These are phyloP conservation scores for Eurotiales sp. DNA, from an alignment of 2,329 filamentous ascomycete genomes.

Conservation along the genomic window DNA sequence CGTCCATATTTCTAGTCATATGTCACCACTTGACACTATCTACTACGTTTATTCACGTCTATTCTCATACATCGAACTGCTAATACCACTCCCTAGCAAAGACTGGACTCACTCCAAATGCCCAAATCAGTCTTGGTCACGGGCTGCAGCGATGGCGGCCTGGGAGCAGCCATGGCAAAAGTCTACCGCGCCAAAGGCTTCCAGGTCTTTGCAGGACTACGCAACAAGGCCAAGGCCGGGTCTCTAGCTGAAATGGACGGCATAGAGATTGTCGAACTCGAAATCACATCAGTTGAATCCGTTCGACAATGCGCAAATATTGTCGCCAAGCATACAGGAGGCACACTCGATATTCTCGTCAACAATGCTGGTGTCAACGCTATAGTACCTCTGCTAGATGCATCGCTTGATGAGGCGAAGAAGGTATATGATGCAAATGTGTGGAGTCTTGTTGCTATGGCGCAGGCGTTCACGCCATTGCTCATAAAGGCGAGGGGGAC, in stretches of 20 bases:
- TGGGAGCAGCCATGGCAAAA: conserved; percentile 32
- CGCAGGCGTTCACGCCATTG: conserved; percentile 33
- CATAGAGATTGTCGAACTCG: conserved; percentile 17
- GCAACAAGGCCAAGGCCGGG: conserved; percentile 23
- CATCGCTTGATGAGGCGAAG: conserved; percentile 27
- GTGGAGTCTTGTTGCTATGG: conserved; percentile 30
- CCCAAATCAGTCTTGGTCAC: conserved; percentile 29
- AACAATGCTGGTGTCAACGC: conserved; percentile 23
- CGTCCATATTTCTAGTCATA: too few relatives aligned
- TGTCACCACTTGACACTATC: too few relatives aligned
- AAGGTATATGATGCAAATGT: conserved; percentile 35
- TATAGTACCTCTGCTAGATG: conserved; percentile 28
- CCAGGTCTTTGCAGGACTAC: conserved; percentile 35
- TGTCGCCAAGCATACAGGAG: conserved; percentile 5
- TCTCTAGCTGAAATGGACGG: conserved; percentile 10
- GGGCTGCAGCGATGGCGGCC: conserved; percentile 33
- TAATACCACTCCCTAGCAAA: too few relatives aligned
- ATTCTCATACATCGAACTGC: too few relatives aligned
- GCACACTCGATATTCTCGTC: conserved; percentile 23
- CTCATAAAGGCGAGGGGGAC: conserved; percentile 16
- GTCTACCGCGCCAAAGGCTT: conserved; percentile 29
- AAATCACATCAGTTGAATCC: conserved; percentile 17
- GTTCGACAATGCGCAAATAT: conserved; percentile 11
- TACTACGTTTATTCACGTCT: too few relatives aligned
- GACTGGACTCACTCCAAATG: not conserved